Conservation (phyloP, 805 yeast species). For the Suhomyces kilbournensis region DNA sequence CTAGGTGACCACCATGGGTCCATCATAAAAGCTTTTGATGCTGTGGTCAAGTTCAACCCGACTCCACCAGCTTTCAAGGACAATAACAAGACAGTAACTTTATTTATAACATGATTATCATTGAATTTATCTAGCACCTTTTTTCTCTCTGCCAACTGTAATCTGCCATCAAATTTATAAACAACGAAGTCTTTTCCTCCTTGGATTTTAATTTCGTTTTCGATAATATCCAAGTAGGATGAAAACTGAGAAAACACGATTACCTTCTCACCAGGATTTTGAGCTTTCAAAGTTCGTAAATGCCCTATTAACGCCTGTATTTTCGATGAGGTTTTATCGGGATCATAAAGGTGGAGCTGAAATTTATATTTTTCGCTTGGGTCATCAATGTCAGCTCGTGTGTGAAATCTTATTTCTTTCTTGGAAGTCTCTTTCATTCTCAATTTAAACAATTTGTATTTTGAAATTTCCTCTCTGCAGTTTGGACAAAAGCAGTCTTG, state of each 20-base stretch:
- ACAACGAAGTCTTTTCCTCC: conserved; percentile 48
- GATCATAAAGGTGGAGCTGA: conserved; percentile 43
- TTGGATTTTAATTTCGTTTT: conserved; percentile 48
- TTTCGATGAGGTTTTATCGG: conserved; percentile 65
- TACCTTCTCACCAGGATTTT: conserved; percentile 64
- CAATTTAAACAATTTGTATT: conserved; percentile 47
- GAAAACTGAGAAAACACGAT: conserved; percentile 93
- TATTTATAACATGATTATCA: conserved; percentile 22
- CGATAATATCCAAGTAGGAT: conserved; percentile 71
- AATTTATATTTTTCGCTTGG: conserved; percentile 23
- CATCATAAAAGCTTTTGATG: conserved; percentile 83
- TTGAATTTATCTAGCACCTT: conserved; percentile 57
- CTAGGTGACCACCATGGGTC: conserved; percentile 99
- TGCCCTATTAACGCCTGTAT: conserved; percentile 65
- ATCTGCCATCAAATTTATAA: conserved; percentile 79
- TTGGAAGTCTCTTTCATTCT: conserved; percentile 21
- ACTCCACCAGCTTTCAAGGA: conserved; percentile 94
- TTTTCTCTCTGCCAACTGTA: conserved; percentile 63
- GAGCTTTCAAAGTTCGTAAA: conserved; percentile 50
- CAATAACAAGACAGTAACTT: conserved; percentile 54
- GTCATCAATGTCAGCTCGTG: conserved; percentile 19
- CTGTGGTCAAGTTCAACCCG: conserved; percentile 82
- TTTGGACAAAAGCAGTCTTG: conserved; percentile 65
- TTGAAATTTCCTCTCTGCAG: conserved; percentile 60
- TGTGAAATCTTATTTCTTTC: conserved; percentile 29